Evolutionary conservation across 768 basidiomycete species (phyloP).

Genomic region (Rhizopogon salebrosus): DNA sequence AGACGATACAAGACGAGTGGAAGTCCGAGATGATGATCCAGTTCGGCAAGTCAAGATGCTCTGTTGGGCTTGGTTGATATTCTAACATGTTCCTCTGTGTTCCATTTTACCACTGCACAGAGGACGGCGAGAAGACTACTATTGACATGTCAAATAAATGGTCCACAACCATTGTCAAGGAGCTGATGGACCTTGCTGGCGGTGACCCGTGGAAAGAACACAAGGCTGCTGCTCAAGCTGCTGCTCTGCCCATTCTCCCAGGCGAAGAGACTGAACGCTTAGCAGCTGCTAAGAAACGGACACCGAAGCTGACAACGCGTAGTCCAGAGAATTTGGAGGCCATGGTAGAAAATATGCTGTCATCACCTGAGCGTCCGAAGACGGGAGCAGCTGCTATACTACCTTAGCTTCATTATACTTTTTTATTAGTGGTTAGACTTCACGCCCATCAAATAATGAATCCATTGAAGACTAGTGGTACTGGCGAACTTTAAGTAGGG

Average conservation of each 20-base stretch:
- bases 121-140: conserved; percentile 39
- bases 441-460: conserved; percentile 1
- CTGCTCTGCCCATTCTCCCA: conserved; percentile 45
- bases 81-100: neutral
- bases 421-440: neutral
- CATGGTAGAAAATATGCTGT: conserved; percentile 27
- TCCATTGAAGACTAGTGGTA: conserved; percentile 3
- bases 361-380: conserved; percentile 23
- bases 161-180: conserved; percentile 62
- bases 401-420: conserved; percentile 17
- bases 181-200: conserved; percentile 66
- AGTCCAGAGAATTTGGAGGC: conserved; percentile 15
- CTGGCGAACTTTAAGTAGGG: neutral
- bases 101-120: conserved; percentile 25
- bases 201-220: conserved; percentile 54
- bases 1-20: conserved; percentile 52
- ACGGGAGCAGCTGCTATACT: conserved; percentile 36
- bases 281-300: conserved; percentile 14
- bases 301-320: conserved; percentile 4
- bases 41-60: conserved; percentile 47
- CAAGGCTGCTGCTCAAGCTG: conserved; percentile 40
- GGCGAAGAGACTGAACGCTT: conserved; percentile 33
- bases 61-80: neutral
- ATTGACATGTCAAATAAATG: conserved; percentile 62
- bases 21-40: conserved; percentile 55